Evolutionary conservation across 352 stramenopile species (phyloP).

Genomic region (Globisporangium rhizosaccharum): DNA sequence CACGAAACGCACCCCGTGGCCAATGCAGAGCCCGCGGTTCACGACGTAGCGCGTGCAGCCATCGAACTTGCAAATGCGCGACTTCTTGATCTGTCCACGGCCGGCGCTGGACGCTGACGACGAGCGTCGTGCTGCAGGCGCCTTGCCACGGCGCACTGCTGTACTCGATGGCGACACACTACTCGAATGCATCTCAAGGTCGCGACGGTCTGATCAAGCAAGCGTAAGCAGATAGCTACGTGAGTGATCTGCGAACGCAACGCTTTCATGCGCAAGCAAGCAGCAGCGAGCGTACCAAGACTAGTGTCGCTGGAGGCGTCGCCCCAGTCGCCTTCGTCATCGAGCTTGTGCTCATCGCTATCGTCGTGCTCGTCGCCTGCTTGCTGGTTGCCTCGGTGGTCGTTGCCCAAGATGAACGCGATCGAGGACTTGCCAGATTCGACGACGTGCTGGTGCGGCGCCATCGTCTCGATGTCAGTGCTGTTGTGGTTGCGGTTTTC

Average conservation of each 20-base stretch:
- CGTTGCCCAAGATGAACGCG: constrained; percentile 24
- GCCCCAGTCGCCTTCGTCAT: constrained; percentile 11
- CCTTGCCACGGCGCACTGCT: background rate
- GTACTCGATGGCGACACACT: background rate
- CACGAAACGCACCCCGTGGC: constrained; percentile 40
- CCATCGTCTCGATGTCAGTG: background rate
- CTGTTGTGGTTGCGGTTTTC: constrained; percentile 11
- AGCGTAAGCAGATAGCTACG: too few relatives aligned
- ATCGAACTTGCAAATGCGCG: constrained; percentile 72
- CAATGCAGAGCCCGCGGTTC: constrained; percentile 70
- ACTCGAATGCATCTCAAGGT: background rate
- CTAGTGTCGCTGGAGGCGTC: constrained; percentile 26
- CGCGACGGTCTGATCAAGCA: too few relatives aligned
- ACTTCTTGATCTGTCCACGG: constrained; percentile 42
- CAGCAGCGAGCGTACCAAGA: constrained; percentile 8
- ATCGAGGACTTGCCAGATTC: constrained; percentile 21
- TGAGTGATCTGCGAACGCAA: background rate
- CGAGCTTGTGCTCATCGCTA: constrained; percentile 4
- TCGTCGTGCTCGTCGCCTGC: background rate
- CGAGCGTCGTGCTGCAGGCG: background rate
- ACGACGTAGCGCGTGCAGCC: constrained; percentile 73
- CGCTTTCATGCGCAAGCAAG: background rate
- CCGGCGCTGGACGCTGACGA: background rate
- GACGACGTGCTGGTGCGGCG: constrained; percentile 4
- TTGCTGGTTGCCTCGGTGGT: constrained; percentile 1